phyloP scores from a whole-genome alignment of 2,329 filamentous ascomycete species.

The Phoma sp. region DNA sequence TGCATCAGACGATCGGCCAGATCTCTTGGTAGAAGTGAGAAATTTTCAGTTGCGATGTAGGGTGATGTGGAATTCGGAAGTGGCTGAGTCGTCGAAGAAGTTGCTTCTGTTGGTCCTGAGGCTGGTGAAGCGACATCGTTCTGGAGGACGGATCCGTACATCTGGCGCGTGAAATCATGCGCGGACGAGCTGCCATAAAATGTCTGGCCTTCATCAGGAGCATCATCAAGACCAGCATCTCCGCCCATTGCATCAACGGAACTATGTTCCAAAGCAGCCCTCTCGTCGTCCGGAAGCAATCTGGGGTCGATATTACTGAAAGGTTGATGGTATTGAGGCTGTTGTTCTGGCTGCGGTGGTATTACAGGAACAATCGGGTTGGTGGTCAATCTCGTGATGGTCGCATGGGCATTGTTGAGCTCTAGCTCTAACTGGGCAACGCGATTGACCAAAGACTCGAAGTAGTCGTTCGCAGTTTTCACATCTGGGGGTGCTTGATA shows the following conservation, averaged over 20 bases:
- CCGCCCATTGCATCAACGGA: constrained; percentile 17
- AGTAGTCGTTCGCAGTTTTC: constrained; percentile 6
- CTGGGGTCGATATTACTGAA: constrained; percentile 7
- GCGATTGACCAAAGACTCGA: constrained; percentile 12
- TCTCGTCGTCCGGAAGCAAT: constrained; percentile 2
- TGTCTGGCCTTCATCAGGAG: neutral
- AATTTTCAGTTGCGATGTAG: constrained; percentile 8
- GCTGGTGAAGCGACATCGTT: neutral
- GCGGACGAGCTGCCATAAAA: constrained; percentile 19
- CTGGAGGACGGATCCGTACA: constrained; percentile 11
- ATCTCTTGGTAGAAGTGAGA: constrained; percentile 14
- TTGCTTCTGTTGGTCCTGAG: neutral
- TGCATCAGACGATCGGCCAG: constrained; percentile 10
- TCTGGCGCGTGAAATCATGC: constrained; percentile 13
- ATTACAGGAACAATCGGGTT: neutral
- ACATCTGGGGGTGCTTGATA: constrained; percentile 8
- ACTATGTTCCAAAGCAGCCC: neutral
- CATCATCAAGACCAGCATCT: neutral
- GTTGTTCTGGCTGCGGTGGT: neutral
- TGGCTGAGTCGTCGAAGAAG: neutral
- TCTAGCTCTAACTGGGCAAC: constrained; percentile 13
- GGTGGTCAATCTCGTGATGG: constrained; percentile 5
- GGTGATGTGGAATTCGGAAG: neutral
- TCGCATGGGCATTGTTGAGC: constrained; percentile 4
- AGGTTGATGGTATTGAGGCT: neutral